phyloP scores from a whole-genome alignment of 352 stramenopile species.

The Pseudoperonospora humuli region DNA sequence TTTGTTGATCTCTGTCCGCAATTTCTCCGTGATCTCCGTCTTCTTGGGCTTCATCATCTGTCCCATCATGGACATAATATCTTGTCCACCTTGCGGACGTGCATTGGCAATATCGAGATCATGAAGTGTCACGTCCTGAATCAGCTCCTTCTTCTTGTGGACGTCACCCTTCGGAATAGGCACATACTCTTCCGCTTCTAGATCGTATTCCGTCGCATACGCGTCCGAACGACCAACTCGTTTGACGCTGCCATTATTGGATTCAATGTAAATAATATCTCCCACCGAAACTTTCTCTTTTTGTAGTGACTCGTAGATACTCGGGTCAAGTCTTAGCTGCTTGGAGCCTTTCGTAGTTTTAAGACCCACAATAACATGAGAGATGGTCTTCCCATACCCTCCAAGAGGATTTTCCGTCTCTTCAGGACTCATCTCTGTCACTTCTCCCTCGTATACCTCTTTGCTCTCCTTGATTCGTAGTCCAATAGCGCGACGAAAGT shows the following conservation, averaged over 20 bases:
- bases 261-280: conserved; percentile 99
- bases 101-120: conserved; percentile 99
- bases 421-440: conserved; percentile 97
- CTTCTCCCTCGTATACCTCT: conserved; percentile 96
- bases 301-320: conserved; percentile 97
- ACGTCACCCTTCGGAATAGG: conserved; percentile 99
- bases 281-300: conserved; percentile 97
- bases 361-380: conserved; percentile 96
- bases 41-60: conserved; percentile 98
- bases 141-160: conserved; percentile 99
- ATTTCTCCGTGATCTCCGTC: conserved; percentile 97
- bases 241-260: conserved; percentile 98
- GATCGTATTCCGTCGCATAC: conserved; percentile 97
- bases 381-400: conserved; percentile 98
- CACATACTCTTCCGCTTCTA: conserved; percentile 99
- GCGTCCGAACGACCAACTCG: conserved; percentile 96
- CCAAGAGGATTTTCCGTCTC: conserved; percentile 98
- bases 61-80: conserved; percentile 98
- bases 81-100: conserved; percentile 92
- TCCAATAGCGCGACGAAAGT: conserved; percentile 99
- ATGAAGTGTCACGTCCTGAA: conserved; percentile 97
- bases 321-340: conserved; percentile 97
- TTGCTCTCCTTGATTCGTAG: conserved; percentile 99
- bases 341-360: conserved; percentile 99
- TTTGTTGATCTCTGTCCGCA: conserved; percentile 99